Percentiles rank a stretch among this genome's conserved stretches.
Conservation (phyloP, 139 green algal genomes). For the Chlamydomonas sp. region DNA sequence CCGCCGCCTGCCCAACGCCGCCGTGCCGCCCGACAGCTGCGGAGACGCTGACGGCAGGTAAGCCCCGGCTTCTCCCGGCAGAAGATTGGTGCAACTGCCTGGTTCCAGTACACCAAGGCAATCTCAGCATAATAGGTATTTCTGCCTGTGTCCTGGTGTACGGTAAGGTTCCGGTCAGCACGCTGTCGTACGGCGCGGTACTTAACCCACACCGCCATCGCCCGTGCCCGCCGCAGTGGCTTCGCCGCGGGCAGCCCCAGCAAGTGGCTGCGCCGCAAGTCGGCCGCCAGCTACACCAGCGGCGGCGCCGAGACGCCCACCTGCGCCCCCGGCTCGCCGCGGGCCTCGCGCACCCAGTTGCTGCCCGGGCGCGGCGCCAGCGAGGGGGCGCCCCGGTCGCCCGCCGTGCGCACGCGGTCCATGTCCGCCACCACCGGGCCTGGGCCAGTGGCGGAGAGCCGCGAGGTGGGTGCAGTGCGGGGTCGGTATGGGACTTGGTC, state of each 20-base stretch:
- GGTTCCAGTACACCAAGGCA: too few relatives aligned
- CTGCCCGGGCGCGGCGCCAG: too few relatives aligned
- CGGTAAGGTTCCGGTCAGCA: too few relatives aligned
- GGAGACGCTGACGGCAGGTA: neutral
- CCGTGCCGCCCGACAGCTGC: neutral
- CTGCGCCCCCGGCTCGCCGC: too few relatives aligned
- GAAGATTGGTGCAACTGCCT: too few relatives aligned
- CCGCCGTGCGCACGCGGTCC: too few relatives aligned
- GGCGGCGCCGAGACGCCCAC: too few relatives aligned
- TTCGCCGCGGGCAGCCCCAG: constrained; percentile 20
- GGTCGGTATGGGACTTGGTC: neutral
- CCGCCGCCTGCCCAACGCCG: constrained; percentile 16
- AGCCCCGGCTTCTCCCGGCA: neutral
- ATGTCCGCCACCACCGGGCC: neutral
- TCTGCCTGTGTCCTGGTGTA: too few relatives aligned
- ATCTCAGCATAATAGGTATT: too few relatives aligned
- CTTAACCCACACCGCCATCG: neutral
- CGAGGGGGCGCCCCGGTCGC: too few relatives aligned
- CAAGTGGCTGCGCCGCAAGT: constrained; percentile 24
- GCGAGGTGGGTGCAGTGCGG: neutral
- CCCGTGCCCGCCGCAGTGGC: neutral
- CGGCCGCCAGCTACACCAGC: neutral
- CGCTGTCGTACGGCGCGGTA: too few relatives aligned
- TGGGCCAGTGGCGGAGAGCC: constrained; percentile 11
- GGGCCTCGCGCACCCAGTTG: too few relatives aligned